A percentile compares a stretch with the other conserved stretches of the same genome.
These are phyloP conservation scores for Mortierella hygrophila DNA, from an alignment of 192 early-diverging fungal genomes.

Conservation along the genomic window DNA sequence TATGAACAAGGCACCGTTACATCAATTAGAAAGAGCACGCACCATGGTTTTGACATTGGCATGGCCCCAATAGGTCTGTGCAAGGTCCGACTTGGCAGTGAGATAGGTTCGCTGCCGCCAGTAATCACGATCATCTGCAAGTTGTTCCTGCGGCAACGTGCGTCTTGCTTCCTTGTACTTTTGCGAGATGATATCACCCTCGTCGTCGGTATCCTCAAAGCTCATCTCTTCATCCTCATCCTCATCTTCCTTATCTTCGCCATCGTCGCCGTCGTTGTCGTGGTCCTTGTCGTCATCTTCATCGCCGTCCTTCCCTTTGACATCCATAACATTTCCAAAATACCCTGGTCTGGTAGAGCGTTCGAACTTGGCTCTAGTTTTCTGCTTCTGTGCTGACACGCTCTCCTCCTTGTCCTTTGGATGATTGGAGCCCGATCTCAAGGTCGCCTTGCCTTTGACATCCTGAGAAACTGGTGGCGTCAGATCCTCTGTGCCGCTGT, in stretches of 20 bases:
- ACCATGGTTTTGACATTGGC: conserved; percentile 58
- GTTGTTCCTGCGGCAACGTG: background rate
- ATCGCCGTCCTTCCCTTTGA: conserved; percentile 9
- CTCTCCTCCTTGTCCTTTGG: background rate
- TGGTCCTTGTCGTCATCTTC: conserved; percentile 10
- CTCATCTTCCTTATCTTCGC: conserved; percentile 26
- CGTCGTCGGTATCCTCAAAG: conserved; percentile 22
- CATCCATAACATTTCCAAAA: background rate
- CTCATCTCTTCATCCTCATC: conserved; percentile 20
- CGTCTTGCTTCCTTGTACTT: background rate
- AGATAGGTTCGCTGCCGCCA: conserved; percentile 23
- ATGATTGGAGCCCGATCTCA: background rate
- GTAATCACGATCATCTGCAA: conserved; percentile 19
- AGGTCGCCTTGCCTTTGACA: background rate
- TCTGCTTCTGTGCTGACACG: background rate
- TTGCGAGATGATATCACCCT: background rate
- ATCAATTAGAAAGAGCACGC: background rate
- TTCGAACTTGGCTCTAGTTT: background rate
- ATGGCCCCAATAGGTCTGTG: conserved; percentile 53
- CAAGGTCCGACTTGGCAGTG: conserved; percentile 41
- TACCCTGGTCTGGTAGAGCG: conserved; percentile 7
- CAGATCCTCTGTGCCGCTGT: background rate
- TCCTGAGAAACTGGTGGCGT: background rate
- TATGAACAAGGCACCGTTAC: background rate
- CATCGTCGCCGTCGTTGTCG: background rate